Evolutionary conservation across 148 eudicot species (phyloP).

Genomic region (Vaccinium macrocarpon): DNA sequence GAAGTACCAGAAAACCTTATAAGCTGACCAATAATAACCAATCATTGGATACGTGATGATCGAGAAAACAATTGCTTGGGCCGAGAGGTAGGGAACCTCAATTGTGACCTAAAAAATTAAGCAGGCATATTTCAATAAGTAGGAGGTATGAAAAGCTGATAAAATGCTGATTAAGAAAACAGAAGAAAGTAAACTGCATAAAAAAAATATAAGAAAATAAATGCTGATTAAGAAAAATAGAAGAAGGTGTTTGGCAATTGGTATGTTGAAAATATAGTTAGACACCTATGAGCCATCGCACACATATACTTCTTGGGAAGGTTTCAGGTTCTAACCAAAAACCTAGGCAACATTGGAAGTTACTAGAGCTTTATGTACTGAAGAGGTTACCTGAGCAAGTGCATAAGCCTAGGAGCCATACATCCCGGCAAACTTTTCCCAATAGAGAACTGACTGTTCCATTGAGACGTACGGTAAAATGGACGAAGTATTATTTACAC

Average conservation of each 20-base stretch:
- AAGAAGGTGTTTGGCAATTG: background rate
- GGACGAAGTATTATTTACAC: background rate
- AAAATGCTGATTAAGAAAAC: background rate
- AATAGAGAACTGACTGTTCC: background rate
- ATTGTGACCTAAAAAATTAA: background rate
- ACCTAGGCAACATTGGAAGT: background rate
- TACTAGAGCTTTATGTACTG: background rate
- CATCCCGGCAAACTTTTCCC: constrained; percentile 74
- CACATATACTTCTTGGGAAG: background rate
- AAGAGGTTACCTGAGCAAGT: background rate
- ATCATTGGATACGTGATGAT: background rate
- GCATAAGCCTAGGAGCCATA: background rate
- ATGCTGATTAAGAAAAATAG: background rate
- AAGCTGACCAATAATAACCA: constrained; percentile 20
- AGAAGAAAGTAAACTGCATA: background rate
- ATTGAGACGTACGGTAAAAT: background rate
- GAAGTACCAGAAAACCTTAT: constrained; percentile 66
- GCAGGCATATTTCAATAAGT: background rate
- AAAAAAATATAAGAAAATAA: too few relatives aligned
- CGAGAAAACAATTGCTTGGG: background rate
- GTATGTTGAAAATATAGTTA: background rate
- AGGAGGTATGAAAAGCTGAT: background rate
- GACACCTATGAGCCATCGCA: background rate
- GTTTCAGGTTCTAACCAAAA: background rate
- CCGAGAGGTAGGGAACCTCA: background rate